Evolutionary conservation across 106 monocot species (phyloP).

Genomic region (Platanthera zijinensis): DNA sequence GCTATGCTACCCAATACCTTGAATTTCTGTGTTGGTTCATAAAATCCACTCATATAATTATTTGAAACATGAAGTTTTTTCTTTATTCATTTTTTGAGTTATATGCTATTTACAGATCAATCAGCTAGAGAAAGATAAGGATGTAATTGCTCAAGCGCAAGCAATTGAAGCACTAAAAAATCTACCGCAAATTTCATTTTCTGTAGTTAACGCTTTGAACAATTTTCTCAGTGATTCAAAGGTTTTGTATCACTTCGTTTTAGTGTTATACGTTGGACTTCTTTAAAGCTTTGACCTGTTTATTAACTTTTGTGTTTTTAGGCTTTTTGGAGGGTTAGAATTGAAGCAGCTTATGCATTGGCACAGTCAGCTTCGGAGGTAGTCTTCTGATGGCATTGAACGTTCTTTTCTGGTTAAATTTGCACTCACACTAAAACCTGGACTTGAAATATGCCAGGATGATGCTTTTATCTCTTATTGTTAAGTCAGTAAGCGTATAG

Average conservation of each 20-base stretch:
- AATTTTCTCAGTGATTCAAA: conserved; percentile 83
- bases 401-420: neutral
- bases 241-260: conserved; percentile 26
- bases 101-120: conserved; percentile 52
- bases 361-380: conserved; percentile 90
- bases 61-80: conserved; percentile 2
- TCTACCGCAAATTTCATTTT: conserved; percentile 70
- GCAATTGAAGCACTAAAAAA: conserved; percentile 65
- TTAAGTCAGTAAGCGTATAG: neutral
- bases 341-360: conserved; percentile 96
- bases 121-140: conserved; percentile 97
- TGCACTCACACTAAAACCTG: neutral
- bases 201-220: conserved; percentile 73
- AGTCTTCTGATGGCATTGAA: conserved; percentile 3
- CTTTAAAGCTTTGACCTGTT: neutral
- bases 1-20: neutral
- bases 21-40: neutral
- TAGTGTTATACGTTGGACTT: neutral
- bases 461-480: neutral
- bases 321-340: conserved; percentile 98
- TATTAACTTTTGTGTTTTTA: conserved; percentile 13
- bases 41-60: neutral
- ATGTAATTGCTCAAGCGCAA: conserved; percentile 90
- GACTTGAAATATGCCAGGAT: neutral
- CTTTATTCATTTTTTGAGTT: neutral